Evolutionary conservation across 75 land plant species (phyloP), one percentile per base, ranked within the genome.

Genomic region (Pinus albicaulis): DNA sequence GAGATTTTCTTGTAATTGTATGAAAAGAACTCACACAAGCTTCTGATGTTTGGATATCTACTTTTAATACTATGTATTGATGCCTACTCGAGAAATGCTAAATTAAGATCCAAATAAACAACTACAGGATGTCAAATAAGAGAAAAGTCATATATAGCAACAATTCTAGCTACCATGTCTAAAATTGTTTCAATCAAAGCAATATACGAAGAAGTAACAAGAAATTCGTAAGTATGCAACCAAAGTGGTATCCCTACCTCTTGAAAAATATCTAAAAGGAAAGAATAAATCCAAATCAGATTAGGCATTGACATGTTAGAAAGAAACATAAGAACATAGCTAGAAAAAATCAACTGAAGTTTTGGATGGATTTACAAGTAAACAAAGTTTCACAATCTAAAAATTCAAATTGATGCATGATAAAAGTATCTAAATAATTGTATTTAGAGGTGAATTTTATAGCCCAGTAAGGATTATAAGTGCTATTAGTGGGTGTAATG

Each of bases 201-300:
- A 13, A 98, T 94, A 78, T 94, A 92, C 3, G 99, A 95, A 55
- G 99, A 98, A 55, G 99, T 98, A 12, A 95, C 98, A 59, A 98
- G 81, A 26, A 98, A 98, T 79, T 98, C 99, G 79, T 98, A 98
- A 25, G 99, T 98, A 14, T 98, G 89, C 74, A 98, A 76, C 99
- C 99, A 98, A 34, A 98, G 90, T 26, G 99, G 99, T 48, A 98
- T 86, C 65, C 99, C 99, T 85, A 98, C 99, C 84, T 98, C 99
- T 77, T 98, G 99, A 60, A 89, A 98, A 57, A 98, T 98, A 85
- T 98, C 99, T 98, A 86, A 14, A 75, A 53, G 20, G 22, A 72
- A 17, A 59, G 60, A 59, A 59, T 7, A 44, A 8, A 7, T 44
- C 48, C 48, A 44, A 41, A 44, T 44, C 48, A 44, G 48, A 44